A percentile compares a stretch with the other conserved stretches of the same genome.
Conservation (phyloP, 169 alveolate genomes). For the Plasmodium gonderi region DNA sequence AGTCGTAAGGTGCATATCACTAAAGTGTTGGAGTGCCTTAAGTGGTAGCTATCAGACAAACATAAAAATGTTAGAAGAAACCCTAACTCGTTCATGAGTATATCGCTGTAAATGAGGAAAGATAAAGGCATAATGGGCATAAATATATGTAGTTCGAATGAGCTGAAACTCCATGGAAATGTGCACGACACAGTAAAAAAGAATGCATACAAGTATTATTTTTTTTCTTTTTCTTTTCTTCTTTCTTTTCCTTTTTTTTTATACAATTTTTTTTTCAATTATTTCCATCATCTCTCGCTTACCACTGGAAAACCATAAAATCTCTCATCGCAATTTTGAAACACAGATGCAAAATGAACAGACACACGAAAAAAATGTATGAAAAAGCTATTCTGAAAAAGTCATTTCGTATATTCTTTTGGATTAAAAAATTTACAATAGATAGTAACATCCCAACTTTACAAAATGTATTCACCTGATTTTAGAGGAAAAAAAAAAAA, state of each 20-base stretch:
- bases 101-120: conserved; percentile 35
- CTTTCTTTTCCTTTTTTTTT: background rate
- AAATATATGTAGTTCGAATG: background rate
- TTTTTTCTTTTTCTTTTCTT: background rate
- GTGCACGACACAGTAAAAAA: too few species aligned
- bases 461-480: conserved; percentile 61
- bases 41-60: conserved; percentile 44
- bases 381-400: conserved; percentile 41
- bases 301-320: conserved; percentile 72
- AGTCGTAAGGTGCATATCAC: conserved; percentile 45
- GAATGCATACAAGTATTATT: background rate
- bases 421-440: conserved; percentile 53
- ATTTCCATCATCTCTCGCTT: background rate
- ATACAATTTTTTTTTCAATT: background rate
- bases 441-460: conserved; percentile 63
- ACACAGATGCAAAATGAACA: conserved; percentile 40
- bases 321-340: conserved; percentile 71
- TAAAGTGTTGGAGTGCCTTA: conserved; percentile 58
- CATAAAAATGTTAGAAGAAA: conserved; percentile 56
- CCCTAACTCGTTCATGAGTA: conserved; percentile 66
- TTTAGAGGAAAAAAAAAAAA: background rate
- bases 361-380: conserved; percentile 21
- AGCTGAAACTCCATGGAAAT: too few species aligned
- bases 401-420: conserved; percentile 35
- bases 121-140: background rate